Evolutionary conservation across 129 eudicot species (phyloP), one percentile per base, ranked within the genome.

Genomic region (Escallonia rubra): DNA sequence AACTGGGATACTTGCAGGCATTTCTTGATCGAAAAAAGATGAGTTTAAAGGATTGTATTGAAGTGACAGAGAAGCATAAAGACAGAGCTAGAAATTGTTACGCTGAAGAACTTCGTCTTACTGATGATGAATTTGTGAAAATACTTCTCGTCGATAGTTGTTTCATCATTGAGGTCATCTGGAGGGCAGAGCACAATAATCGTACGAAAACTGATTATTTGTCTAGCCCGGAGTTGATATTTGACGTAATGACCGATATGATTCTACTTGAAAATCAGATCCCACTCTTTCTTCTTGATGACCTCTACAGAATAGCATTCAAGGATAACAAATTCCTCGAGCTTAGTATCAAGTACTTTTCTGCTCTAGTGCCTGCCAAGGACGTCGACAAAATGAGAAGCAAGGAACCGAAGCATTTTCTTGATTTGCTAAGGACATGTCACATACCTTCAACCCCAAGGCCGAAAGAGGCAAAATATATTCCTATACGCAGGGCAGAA

Each of bases 161-260:
- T 16, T 72, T 72, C 63, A 63, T 72, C 43, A 64, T 63, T 3
- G 76, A 72, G 70, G 59, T 41, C 48, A 61, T 72, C 38, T 46
- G 42, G 61, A 41, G 45, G 12, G 14, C 58, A 11, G 16, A 3
- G 16, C 13, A 7, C 14, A 34, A 54, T 54, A 12, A 2, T 1
- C 13, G 14, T 11, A 34, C 13, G 5, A 16, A 54, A 54, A 54
- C 59, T 7, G 59, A 54, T 54, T 13, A 8, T 7, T 54, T 54
- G 7, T 11, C 23, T 34, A 54, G n/a, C 6, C 59, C 59, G 0
- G 7, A 54, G 13, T 3, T 54, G 59, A 54, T 54, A 8, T 13
- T 11, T 54, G 60, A 40, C 2, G 60, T 66, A 2, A 40, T 43
- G 42, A 68, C 65, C 6, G 78, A 73, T 48, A 6, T 73, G 23